These are phyloP conservation scores for Solanum phureja DNA, from an alignment of 257 asterid genomes.

Conservation along the genomic window DNA sequence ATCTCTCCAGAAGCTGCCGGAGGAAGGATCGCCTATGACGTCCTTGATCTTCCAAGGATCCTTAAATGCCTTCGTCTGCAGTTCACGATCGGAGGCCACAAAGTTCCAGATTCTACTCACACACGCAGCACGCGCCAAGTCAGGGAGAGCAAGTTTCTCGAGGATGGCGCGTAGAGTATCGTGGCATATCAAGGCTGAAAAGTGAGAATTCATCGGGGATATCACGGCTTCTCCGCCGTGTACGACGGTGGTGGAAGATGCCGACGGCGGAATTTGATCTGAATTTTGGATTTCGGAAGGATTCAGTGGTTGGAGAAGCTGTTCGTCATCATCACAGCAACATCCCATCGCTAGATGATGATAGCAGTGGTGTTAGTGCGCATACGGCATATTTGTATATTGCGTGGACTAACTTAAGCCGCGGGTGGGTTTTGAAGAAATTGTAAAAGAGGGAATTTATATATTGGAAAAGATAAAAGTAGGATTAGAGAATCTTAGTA, in stretches of 20 bases:
- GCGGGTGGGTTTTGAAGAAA: not conserved
- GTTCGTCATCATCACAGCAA: conserved; percentile 25
- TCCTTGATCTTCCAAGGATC: conserved; percentile 78
- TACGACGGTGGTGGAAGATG: conserved; percentile 7
- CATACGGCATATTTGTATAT: not conserved
- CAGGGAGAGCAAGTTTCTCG: conserved; percentile 49
- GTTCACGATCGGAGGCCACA: conserved; percentile 73
- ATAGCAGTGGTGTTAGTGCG: not conserved
- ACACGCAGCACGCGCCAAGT: conserved; percentile 84
- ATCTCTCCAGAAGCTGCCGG: conserved; percentile 87
- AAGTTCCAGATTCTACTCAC: conserved; percentile 67
- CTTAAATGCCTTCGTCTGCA: conserved; percentile 62
- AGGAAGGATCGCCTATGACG: conserved; percentile 70
- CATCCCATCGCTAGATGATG: conserved; percentile 13
- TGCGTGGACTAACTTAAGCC: conserved; percentile 1
- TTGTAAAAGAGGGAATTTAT: not conserved
- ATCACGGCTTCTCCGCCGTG: conserved; percentile 18
- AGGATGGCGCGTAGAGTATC: conserved; percentile 79
- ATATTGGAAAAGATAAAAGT: not conserved
- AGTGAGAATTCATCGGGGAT: conserved; percentile 86
- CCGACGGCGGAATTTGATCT: not conserved
- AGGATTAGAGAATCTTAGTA: not conserved
- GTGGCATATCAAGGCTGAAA: conserved; percentile 61
- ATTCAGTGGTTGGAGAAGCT: conserved; percentile 12
- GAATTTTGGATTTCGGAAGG: not conserved